Evolutionary conservation across 768 basidiomycete genomes (phyloP), one percentile per base, ranked within the genome.

Genomic region (Dacryopinax primogenitus): DNA sequence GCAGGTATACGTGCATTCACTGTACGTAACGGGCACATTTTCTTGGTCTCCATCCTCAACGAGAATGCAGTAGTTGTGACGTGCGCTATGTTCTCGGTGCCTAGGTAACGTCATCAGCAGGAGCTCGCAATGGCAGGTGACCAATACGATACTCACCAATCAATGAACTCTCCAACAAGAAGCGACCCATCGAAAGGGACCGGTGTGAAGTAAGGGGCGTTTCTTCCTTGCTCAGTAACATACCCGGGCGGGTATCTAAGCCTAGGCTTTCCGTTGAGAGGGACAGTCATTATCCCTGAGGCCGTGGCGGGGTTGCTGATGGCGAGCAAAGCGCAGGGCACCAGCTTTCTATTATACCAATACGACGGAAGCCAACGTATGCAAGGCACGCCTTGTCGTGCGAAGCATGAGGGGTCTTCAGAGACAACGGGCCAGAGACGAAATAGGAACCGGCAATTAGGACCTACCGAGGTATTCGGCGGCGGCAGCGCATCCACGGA

Each of bases 41-140:
- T 58, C 51, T 58, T 58, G 51, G 2, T 58, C 51, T 6, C 51
- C 51, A 28, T 58, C 51, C 26, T 58, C 51, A 3, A 58, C 51
- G 15, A 58, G 51, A 30, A 58, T 13, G 26, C 51, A 58, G 30
- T 28, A 58, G 9, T 26, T 26, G 51, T 58, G 51, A 58, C 32
- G 21, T 18, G 26, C 51, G 51, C 51, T 58, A 30, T 58, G 32
- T 6, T 6, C 32, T 6, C 26, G 51, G 51, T 58, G 51, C 51
- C 51, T 58, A 11, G 4, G 4, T 3, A n/a, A 58, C 7, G 18
- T 28, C 32, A 30, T 26, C 51, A 44, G 41, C 23, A 23, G 18
- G 18, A 6, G 18, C 4, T 30, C 37, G 12, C 37, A 39, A n/a
- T 3, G 4, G 18, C 9, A 6, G 13, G 30, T 28, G 3, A 30